phyloP scores from a whole-genome alignment of 2,329 filamentous ascomycete genomes.

The Kalaharituber pfeilii region DNA sequence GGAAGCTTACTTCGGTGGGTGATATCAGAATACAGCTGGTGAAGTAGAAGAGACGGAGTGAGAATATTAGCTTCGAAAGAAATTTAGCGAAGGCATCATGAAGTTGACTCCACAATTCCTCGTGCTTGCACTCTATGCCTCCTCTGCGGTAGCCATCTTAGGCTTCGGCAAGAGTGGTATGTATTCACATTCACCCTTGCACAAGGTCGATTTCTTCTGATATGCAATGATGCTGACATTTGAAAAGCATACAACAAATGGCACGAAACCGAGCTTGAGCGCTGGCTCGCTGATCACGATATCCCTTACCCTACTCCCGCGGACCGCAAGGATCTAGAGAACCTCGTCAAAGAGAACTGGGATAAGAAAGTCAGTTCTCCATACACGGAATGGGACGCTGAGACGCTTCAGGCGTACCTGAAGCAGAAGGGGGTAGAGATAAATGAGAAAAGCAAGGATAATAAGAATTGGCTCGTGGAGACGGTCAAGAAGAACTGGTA shows the following conservation, averaged over 20 bases:
- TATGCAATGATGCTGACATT: no score
- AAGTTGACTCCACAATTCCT: conserved; percentile 12
- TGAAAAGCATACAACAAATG: conserved; percentile 83
- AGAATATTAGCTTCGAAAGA: no score
- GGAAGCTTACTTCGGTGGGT: no score
- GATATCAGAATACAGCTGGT: no score
- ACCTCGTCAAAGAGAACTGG: conserved; percentile 81
- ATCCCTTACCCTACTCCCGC: conserved; percentile 78
- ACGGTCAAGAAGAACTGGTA: conserved; percentile 60
- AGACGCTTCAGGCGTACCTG: conserved; percentile 51
- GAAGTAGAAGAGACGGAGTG: no score
- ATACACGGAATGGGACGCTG: conserved; percentile 59
- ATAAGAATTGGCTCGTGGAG: conserved; percentile 48
- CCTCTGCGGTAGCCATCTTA: conserved; percentile 9
- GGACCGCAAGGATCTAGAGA: conserved; percentile 87
- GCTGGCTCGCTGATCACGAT: conserved; percentile 86
- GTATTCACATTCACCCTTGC: neutral
- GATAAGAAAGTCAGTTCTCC: conserved; percentile 55
- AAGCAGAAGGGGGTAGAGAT: conserved; percentile 52
- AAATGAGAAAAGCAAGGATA: conserved; percentile 47
- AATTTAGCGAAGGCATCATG: no score
- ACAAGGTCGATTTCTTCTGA: no score
- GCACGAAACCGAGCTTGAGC: conserved; percentile 93
- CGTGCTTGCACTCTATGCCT: conserved; percentile 10
- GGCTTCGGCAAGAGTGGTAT: conserved; percentile 15